These are phyloP conservation scores for Fraxinus paxiana DNA, from an alignment of 305 asterid genomes.

Conservation along the genomic window DNA sequence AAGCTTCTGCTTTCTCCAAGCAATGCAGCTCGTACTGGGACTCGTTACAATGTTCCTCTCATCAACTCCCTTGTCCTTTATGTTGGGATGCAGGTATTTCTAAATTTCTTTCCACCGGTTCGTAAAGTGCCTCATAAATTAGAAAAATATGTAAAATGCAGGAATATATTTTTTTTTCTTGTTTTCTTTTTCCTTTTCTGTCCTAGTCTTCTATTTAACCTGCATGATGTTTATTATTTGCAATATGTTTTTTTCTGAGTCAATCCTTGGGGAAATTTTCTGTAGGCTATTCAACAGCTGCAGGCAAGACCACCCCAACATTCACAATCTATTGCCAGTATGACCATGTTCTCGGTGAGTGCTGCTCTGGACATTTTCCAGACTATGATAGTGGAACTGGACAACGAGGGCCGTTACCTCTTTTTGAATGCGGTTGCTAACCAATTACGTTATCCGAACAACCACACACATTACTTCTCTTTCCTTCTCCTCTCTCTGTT, in stretches of 20 bases:
- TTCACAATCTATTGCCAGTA: constrained; percentile 66
- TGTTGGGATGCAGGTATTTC: constrained; percentile 81
- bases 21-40: constrained; percentile 80
- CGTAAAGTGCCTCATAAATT: background rate
- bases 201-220: background rate
- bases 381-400: constrained; percentile 71
- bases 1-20: constrained; percentile 75
- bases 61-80: constrained; percentile 94
- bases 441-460: constrained; percentile 95
- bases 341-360: constrained; percentile 61
- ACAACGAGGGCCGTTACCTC: constrained; percentile 91
- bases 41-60: constrained; percentile 88
- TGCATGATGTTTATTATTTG: background rate
- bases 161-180: background rate
- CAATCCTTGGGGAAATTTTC: constrained; percentile 6
- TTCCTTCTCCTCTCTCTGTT: constrained; percentile 81
- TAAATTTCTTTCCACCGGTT: background rate
- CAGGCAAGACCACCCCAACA: constrained; percentile 71
- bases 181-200: background rate
- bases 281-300: constrained; percentile 81
- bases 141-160: background rate
- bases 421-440: constrained; percentile 92
- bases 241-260: background rate
- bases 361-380: constrained; percentile 93
- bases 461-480: constrained; percentile 94